phyloP scores from a whole-genome alignment of 148 eudicot genomes.

The Vaccinium darrowii region DNA sequence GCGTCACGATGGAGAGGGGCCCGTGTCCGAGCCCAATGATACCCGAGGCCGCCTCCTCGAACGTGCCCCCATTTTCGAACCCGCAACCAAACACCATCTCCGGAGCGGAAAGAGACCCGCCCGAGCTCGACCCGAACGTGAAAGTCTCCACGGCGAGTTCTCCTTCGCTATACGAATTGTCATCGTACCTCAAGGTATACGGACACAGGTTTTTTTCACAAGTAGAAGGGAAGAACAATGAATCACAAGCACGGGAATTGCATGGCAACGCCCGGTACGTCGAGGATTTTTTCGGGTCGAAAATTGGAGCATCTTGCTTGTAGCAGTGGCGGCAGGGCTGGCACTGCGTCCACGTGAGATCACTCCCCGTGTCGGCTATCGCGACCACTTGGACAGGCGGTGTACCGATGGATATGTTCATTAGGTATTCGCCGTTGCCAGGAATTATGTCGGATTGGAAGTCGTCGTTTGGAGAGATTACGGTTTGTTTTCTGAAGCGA shows the following conservation, averaged over 20 bases:
- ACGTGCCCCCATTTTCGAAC: constrained; percentile 26
- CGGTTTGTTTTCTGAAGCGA: neutral
- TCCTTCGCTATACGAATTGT: constrained; percentile 25
- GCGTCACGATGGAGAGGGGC: constrained; percentile 28
- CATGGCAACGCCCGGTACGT: constrained; percentile 22
- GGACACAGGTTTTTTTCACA: constrained; percentile 17
- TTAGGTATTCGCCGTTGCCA: constrained; percentile 31
- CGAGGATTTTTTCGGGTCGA: constrained; percentile 24
- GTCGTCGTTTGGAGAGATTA: neutral
- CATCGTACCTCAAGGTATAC: constrained; percentile 34
- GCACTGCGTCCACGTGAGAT: constrained; percentile 48
- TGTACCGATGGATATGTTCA: constrained; percentile 31
- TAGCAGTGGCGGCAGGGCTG: constrained; percentile 32
- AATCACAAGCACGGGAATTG: constrained; percentile 14
- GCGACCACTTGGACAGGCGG: constrained; percentile 28
- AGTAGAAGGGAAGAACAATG: neutral
- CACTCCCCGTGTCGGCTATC: constrained; percentile 45
- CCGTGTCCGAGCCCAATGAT: constrained; percentile 50
- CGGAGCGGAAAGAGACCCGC: neutral
- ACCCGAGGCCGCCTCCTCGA: constrained; percentile 25
- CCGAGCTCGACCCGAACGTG: constrained; percentile 19
- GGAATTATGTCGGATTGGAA: constrained; percentile 16
- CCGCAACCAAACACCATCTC: constrained; percentile 36
- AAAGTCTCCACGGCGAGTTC: constrained; percentile 32
- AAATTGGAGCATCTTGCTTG: constrained; percentile 27